Evolutionary conservation across 2,329 filamentous ascomycete species (phyloP).

Genomic region (Aureobasidium subglaciale): DNA sequence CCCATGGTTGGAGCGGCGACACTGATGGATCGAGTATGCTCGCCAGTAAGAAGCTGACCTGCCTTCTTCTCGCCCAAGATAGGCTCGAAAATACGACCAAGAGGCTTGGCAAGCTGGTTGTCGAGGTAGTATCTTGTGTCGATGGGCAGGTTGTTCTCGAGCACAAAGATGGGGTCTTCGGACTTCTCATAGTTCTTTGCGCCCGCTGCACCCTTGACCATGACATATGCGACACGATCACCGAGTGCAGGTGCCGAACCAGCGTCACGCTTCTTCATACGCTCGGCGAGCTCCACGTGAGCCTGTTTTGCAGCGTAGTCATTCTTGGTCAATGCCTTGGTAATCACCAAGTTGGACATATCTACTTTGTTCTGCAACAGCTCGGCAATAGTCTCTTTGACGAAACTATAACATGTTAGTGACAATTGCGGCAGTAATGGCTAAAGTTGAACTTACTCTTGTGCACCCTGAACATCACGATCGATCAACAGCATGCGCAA

Average conservation of each 20-base stretch:
- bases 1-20: constrained; percentile 87
- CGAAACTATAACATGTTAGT: constrained; percentile 59
- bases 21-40: constrained; percentile 89
- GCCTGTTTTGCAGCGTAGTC: constrained; percentile 90
- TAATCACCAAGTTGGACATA: constrained; percentile 99
- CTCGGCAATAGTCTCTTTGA: constrained; percentile 92
- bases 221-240: constrained; percentile 96
- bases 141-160: constrained; percentile 96
- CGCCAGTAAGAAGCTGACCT: constrained; percentile 76
- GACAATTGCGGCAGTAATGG: neutral
- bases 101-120: constrained; percentile 92
- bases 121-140: constrained; percentile 98
- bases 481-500: constrained; percentile 94
- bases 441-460: constrained; percentile 61
- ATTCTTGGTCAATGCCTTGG: constrained; percentile 86
- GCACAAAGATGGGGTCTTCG: constrained; percentile 92
- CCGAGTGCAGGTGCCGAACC: constrained; percentile 88
- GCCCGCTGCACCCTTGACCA: constrained; percentile 82
- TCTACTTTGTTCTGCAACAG: constrained; percentile 95
- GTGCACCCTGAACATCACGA: constrained; percentile 78
- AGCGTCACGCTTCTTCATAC: constrained; percentile 94
- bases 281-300: constrained; percentile 87
- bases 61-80: constrained; percentile 93
- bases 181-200: constrained; percentile 96
- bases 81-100: constrained; percentile 93